A percentile compares a stretch with the other conserved stretches of the same genome.
Conservation (phyloP, 176 grass and related monocot genomes). For the Lolium rigidum region DNA sequence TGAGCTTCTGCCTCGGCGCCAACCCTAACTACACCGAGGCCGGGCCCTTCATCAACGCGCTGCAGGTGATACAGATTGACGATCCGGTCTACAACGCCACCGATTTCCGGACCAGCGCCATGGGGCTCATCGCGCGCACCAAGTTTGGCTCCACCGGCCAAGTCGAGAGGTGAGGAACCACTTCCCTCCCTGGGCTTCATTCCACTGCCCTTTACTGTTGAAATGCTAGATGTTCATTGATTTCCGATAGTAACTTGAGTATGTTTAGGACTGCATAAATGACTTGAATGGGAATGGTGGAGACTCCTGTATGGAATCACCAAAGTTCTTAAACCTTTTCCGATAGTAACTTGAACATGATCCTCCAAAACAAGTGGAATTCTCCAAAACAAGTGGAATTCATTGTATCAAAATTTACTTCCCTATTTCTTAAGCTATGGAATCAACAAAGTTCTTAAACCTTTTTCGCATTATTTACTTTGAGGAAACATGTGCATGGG, state of each 20-base stretch:
- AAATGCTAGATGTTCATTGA: neutral
- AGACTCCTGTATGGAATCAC: neutral
- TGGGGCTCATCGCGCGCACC: constrained; percentile 88
- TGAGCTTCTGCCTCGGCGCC: constrained; percentile 74
- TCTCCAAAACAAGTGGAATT: too few relatives aligned
- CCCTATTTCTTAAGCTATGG: neutral
- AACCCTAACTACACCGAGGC: constrained; percentile 69
- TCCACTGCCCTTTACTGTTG: neutral
- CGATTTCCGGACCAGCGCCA: constrained; percentile 58
- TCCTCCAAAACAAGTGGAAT: too few relatives aligned
- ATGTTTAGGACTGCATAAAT: neutral
- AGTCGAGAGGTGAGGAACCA: constrained; percentile 58
- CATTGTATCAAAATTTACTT: too few relatives aligned
- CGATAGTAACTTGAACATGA: neutral
- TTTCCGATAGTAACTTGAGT: neutral
- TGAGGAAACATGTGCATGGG: constrained; percentile 8
- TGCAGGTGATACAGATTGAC: constrained; percentile 80
- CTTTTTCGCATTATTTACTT: neutral
- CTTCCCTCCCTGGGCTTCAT: neutral
- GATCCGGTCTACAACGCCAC: constrained; percentile 91
- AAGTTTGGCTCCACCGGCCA: constrained; percentile 74
- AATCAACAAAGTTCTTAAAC: neutral
- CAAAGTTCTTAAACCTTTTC: neutral
- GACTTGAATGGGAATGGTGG: neutral
- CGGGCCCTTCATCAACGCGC: constrained; percentile 78